Base-by-base conservation (phyloP, 306 rosid genomes). In the Castanea sativa region DNA sequence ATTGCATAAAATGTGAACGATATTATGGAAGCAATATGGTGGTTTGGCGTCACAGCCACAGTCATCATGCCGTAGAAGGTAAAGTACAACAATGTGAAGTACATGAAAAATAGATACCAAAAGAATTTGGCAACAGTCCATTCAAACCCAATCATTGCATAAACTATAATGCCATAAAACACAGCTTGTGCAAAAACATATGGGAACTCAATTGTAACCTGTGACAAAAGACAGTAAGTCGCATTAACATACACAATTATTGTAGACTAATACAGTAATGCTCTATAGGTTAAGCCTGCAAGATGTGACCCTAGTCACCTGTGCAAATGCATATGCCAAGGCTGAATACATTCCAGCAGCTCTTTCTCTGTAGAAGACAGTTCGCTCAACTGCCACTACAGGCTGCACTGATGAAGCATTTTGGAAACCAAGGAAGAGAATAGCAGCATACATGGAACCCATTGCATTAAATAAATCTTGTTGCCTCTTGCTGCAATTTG, bases 21-120 rank as follows among this genome's bases (percentile, higher is more conserved):
- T 41, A 89, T 79, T 65, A 91, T 82, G 3, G 91, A 5, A 73
- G 93, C 97, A 18, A 94, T 83, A 64, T 92, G 97, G 76, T 85
- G 78, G 79, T 89, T 91, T 76, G 97, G 98, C 7, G 97, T 91
- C 38, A 86, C 55, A 32, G 97, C 94, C 76, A 94, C 92, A 65
- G 92, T 10, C 97, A 91, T 89, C 97, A 92, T 94, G 51, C 98
- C 98, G 38, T 88, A 94, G 63, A 79, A 91, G 63, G 98, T 94
- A 89, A 78, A 92, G 86, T 89, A 90, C 32, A 88, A 49, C 74
- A 94, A 77, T 56, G 97, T 83, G 85, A 90, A 92, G 90, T 73
- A 91, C 90, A 87, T 89, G 89, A 89, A 90, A 64, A 92, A 91
- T 0, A 89, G 7, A 80, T 92, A 89, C 98, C 97, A 94, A 52